Percentiles rank a stretch among this genome's conserved stretches.
phyloP scores from a whole-genome alignment of 306 rosid species.

The Herpetospermum pedunculosum region DNA sequence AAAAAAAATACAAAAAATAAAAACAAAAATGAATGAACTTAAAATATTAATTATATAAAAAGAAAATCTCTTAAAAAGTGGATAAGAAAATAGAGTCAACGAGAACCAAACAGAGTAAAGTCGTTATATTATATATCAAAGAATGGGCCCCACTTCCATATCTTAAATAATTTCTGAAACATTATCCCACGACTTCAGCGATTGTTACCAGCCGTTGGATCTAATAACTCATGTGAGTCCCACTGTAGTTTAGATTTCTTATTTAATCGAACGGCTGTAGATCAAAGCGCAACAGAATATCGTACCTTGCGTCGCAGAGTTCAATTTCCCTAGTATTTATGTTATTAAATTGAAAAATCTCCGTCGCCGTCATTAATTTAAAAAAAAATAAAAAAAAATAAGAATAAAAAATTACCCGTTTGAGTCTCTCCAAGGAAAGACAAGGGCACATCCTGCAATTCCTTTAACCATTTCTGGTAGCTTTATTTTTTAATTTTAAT shows the following conservation, averaged over 20 bases:
- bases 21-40: too few relatives aligned
- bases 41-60: too few relatives aligned
- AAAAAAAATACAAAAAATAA: too few relatives aligned
- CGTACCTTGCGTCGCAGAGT: not conserved
- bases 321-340: not conserved
- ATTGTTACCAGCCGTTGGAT: not conserved
- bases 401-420: conserved; percentile 20
- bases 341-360: not conserved
- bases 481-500: not conserved
- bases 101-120: not conserved
- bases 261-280: not conserved
- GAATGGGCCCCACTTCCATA: not conserved
- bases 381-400: not conserved
- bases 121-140: conserved; percentile 8
- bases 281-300: not conserved
- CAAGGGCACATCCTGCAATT: conserved; percentile 17
- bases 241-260: not conserved
- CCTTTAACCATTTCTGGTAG: conserved; percentile 22
- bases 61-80: too few relatives aligned
- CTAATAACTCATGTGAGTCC: not conserved
- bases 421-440: conserved; percentile 32
- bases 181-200: not conserved
- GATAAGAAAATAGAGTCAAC: too few relatives aligned
- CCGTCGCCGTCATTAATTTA: conserved; percentile 6
- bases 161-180: not conserved